A percentile compares a stretch with the other conserved stretches of the same genome.
These are phyloP conservation scores for Tolypocladium guangdongense DNA, from an alignment of 2,329 filamentous ascomycete species.

Conservation along the genomic window DNA sequence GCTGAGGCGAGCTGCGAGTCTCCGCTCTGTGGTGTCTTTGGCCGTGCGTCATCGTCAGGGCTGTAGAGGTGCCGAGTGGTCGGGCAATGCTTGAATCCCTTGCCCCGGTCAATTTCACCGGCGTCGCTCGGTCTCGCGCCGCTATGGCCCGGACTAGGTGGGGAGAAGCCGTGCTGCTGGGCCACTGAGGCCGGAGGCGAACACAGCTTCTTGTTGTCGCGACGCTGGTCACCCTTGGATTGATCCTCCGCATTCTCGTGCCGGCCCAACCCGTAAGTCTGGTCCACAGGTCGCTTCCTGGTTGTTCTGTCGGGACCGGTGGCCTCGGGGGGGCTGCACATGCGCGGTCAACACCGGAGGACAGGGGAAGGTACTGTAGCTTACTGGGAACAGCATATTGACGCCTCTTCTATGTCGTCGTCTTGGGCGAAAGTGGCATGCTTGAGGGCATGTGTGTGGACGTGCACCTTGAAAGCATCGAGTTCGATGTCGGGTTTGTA, in stretches of 20 bases:
- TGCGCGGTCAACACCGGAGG: conserved; percentile 1
- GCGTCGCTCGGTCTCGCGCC: conserved; percentile 6
- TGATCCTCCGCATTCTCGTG: not conserved
- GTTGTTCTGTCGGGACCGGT: not conserved
- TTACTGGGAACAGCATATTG: too few relatives aligned
- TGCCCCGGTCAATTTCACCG: conserved; percentile 12
- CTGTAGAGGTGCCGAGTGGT: conserved; percentile 16
- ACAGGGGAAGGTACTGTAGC: too few relatives aligned
- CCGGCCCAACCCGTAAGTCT: conserved; percentile 3
- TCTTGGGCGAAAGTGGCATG: too few relatives aligned
- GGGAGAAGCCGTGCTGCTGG: conserved; percentile 7
- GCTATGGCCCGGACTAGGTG: conserved; percentile 8
- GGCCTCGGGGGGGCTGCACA: not conserved
- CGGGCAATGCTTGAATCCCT: conserved; percentile 9
- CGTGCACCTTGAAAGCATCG: too few relatives aligned
- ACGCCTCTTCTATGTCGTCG: too few relatives aligned
- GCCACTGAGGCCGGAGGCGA: conserved; percentile 14
- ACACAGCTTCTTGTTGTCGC: conserved; percentile 14
- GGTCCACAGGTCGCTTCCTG: conserved; percentile 5
- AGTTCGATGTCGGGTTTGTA: too few relatives aligned
- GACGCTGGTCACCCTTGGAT: conserved; percentile 6
- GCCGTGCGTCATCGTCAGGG: conserved; percentile 10
- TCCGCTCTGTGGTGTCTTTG: conserved; percentile 2
- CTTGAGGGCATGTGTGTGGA: too few relatives aligned
- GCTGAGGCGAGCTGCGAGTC: not conserved